Conservation (phyloP, 805 yeast species). For the Soucietia sequanensis region DNA sequence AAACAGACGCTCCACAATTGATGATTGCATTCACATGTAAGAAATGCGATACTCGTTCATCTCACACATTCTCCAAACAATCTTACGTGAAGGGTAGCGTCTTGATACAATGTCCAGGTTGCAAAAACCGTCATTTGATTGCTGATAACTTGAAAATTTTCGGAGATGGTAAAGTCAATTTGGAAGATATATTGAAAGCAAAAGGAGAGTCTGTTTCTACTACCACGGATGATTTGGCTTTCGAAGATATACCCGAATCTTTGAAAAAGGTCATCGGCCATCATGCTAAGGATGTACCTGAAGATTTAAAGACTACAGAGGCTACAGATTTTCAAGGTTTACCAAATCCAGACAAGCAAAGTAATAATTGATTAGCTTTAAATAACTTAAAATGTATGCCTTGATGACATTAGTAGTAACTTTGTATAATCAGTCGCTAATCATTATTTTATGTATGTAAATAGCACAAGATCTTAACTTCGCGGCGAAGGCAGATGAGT, state of each 20-base stretch:
- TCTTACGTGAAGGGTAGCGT: constrained; percentile 87
- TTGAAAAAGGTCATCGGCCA: constrained; percentile 54
- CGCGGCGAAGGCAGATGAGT: too few relatives aligned
- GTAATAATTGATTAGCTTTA: too few relatives aligned
- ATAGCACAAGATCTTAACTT: too few relatives aligned
- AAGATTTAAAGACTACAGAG: too few relatives aligned
- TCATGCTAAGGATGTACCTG: constrained; percentile 68
- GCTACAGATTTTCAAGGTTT: too few relatives aligned
- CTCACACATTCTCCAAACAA: constrained; percentile 90
- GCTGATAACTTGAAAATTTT: constrained; percentile 76
- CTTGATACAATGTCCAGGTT: constrained; percentile 87
- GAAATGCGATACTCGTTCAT: constrained; percentile 76
- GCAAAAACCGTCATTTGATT: constrained; percentile 82
- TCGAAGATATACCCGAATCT: constrained; percentile 64
- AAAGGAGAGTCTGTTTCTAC: constrained; percentile 75
- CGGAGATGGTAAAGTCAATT: constrained; percentile 71
- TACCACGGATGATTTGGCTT: constrained; percentile 64
- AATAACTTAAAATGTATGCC: too few relatives aligned
- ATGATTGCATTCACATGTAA: constrained; percentile 94
- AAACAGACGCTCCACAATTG: constrained; percentile 72
- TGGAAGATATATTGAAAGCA: constrained; percentile 73
- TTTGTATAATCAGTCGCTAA: too few relatives aligned
- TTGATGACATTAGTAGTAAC: too few relatives aligned
- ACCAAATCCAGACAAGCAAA: neutral
- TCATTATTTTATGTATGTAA: too few relatives aligned